Evolutionary conservation across 352 stramenopile genomes (phyloP), one percentile per base, ranked within the genome.

Genomic region (Globisporangium rhizosaccharum): DNA sequence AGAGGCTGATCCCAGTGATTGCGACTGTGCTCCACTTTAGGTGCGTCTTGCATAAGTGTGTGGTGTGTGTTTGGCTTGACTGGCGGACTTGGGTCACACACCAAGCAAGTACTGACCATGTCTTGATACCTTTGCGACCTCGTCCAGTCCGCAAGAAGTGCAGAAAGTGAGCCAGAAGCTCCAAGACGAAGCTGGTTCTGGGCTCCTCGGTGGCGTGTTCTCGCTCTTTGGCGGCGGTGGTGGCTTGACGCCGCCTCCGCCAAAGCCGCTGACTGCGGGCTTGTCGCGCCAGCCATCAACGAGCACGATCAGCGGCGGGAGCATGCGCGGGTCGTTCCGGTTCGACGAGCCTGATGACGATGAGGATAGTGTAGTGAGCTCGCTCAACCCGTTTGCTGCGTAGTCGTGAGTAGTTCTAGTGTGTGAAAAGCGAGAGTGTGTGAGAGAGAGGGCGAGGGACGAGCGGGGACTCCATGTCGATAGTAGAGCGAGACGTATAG

Each of bases 1-100:
- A 88, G 45, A 76, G 76, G n/a, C 65, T 94, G 39, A 84, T 94
- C 48, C 84, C 84, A 7, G 84, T 94, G 26, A 85, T 94, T 58
- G 68, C 78, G 4, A 88, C 80, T 0, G 55, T 94, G 15, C 66
- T 94, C 56, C 73, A 79, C 39, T 92, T 94, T 60, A 82, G 63
- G 71, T 78, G 50, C 45, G 28, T 28, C 25, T 12, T 23, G 15
- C 17, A 44, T 28, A 10, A 33, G 30, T 36, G 18, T 48, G 10
- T 17, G 5, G 14, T n/a, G 11, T 17, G 10, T 47, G 30, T 15
- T 26, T 9, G 33, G 26, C 30, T 44, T 33, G 12, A 46, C 50
- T 33, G 41, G 18, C 25, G 23, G n/a, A 33, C 46, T 53, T 8
- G 12, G 23, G 33, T 20, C 9, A 11, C 26, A 41, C 17, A 53